Base-by-base conservation (phyloP, 306 rosid species). In the Crataegus laevigata region DNA sequence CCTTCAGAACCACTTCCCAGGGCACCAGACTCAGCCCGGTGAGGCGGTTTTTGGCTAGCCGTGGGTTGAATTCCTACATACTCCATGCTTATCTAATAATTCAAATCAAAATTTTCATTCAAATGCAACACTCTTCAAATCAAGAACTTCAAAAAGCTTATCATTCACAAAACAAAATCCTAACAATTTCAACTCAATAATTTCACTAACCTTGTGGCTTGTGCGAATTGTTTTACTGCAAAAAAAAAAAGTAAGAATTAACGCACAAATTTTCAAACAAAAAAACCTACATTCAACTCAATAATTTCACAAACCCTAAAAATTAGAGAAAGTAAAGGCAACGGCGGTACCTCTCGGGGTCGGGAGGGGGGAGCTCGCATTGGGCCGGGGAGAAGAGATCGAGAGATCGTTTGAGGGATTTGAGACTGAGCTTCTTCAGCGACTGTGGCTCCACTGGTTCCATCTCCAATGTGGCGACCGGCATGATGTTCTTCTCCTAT, bases 391-490 rank as follows among this genome's bases (percentile, higher is more conserved):
- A 87, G 88, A 96, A 96, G 81, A 96, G 93, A 83, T 96, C 99
- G 77, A 89, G 97, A 38, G 93, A 87, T 68, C 98, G 91, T 79
- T 92, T 92, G 11, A 96, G 90, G 17, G 99, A 96, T 83, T 96
- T 96, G 91, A 92, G 86, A 76, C 96, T 92, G 19, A 92, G 96
- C 85, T 96, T 96, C 86, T 92, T 96, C 51, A 92, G 89, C 9
- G 98, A 94, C 78, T 92, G 96, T 21, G 97, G 99, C 75, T 92
- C 99, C 47, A 90, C 98, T 5, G 93, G 83, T 67, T 90, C 97
- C 74, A 86, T 77, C 71, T 85, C 99, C 73, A 75, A 60, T 18
- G 84, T 19, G 25, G 85, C 82, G 62, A 88, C 90, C 8, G 93
- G 79, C 87, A 85, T 88, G 66, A 28, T 60, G 78, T 45, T 47